phyloP scores from a whole-genome alignment of 164 flowering plant species.

The Dillenia suffruticosa region DNA sequence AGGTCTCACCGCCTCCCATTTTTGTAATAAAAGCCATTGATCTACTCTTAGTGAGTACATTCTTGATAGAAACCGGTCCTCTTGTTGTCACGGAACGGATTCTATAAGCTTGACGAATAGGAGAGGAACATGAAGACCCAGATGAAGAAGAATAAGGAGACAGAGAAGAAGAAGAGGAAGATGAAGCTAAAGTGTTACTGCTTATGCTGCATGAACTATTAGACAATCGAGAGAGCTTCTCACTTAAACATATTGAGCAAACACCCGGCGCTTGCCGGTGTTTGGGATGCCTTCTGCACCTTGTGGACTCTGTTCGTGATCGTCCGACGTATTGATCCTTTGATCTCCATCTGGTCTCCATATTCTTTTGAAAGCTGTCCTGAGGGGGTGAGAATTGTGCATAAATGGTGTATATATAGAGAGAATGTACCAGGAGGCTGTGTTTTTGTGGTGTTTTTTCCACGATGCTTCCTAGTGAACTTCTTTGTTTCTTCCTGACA shows the following conservation, averaged over 20 bases:
- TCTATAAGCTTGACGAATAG: constrained; percentile 4
- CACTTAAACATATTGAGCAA: constrained; percentile 29
- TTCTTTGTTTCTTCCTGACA: no score
- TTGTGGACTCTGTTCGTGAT: neutral
- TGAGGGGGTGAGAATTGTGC: no score
- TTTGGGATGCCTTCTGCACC: constrained; percentile 35
- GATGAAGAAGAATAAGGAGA: neutral
- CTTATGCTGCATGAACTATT: no score
- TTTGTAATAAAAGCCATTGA: constrained; percentile 21
- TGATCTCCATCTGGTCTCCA: no score
- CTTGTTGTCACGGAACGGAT: constrained; percentile 1
- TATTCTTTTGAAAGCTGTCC: no score
- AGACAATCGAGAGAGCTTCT: constrained; percentile 23
- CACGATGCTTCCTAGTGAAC: no score
- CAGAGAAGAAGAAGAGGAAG: no score
- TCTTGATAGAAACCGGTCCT: constrained; percentile 13
- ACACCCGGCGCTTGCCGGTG: constrained; percentile 39
- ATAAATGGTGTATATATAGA: no score
- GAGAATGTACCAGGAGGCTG: no score
- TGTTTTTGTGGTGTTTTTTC: no score
- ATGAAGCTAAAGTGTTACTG: no score
- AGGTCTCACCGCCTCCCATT: neutral
- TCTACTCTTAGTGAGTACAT: constrained; percentile 23
- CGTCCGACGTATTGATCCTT: no score
- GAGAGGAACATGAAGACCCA: constrained; percentile 12